These are phyloP conservation scores for Acaromyces ingoldii DNA, from an alignment of 1,284 basidiomycete genomes.

Conservation along the genomic window DNA sequence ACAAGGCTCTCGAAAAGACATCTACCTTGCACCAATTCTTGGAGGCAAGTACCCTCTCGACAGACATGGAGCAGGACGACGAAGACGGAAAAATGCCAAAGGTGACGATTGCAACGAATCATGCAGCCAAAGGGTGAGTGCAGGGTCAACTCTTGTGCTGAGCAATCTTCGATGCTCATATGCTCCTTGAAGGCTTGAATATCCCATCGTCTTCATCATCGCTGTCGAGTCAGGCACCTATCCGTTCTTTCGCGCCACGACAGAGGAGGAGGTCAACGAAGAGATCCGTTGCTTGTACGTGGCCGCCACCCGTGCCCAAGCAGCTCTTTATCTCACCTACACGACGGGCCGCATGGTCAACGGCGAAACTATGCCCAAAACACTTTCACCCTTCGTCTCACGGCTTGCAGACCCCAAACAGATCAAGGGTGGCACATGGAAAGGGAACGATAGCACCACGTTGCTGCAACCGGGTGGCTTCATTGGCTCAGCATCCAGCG, in stretches of 20 bases:
- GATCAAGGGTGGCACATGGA: neutral
- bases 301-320: constrained; percentile 81
- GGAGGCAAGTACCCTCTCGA: constrained; percentile 77
- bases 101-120: constrained; percentile 81
- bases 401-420: neutral
- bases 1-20: no score
- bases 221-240: constrained; percentile 67
- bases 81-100: constrained; percentile 54
- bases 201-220: constrained; percentile 73
- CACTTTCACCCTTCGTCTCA: constrained; percentile 2
- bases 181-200: constrained; percentile 64
- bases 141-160: neutral
- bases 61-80: constrained; percentile 61
- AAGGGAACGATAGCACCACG: neutral
- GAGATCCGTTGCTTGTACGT: constrained; percentile 82
- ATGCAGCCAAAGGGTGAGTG: constrained; percentile 59
- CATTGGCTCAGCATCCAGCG: neutral
- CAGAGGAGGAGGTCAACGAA: constrained; percentile 68
- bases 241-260: constrained; percentile 66
- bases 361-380: constrained; percentile 14
- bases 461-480: neutral
- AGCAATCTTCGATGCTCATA: neutral
- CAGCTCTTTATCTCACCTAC: constrained; percentile 64
- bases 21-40: constrained; percentile 73
- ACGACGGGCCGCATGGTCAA: constrained; percentile 22